Evolutionary conservation across 2,329 filamentous ascomycete genomes (phyloP), one percentile per base, ranked within the genome.

Genomic region (Monosporascus ibericus): DNA sequence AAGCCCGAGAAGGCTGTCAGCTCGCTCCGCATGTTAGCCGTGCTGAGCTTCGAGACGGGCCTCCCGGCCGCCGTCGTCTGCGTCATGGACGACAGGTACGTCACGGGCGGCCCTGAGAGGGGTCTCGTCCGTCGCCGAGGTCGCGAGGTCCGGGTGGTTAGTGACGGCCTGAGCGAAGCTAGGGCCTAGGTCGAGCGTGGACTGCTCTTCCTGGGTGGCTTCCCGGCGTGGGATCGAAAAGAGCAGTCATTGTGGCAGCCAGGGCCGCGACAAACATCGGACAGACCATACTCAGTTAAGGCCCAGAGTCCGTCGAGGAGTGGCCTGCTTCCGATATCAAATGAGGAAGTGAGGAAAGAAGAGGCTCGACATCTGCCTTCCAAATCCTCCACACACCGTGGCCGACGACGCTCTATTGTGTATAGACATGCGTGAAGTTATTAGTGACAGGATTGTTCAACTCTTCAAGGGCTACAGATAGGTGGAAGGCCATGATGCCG

Each of bases 151-250:
- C 20, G 76, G 73, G 49, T 80, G 80, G 52, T 84, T 76, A 25
- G 87, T 90, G 63, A 91, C 81, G 78, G 83, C 86, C 72, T 75
- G 72, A 34, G 81, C 86, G 61, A 86, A 77, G 48, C 83, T 84
- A 6, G 84, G 84, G n/a, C 76, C 77, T 8, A 88, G 70, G 70
- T 91, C 85, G 55, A 91, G 60, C 14, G 61, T 64, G 53, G 60
- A 63, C 3, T 65, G 49, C 37, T 62, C 53, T 47, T 55, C 49
- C 11, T 47, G 25, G 30, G 44, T 48, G 7, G 58, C 53, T 34
- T 57, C 60, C 18, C 34, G 54, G 9, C 56, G 56, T 47, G 48
- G 48, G 27, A 59, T 50, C 11, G 60, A 58, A 58, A 30, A 64
- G 55, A 18, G 60, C 58, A 18, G 56, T 51, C 6, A 56, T 52